These are phyloP conservation scores for Oryza meridionalis DNA, from an alignment of 176 grass and related monocot species.

Conservation along the genomic window DNA sequence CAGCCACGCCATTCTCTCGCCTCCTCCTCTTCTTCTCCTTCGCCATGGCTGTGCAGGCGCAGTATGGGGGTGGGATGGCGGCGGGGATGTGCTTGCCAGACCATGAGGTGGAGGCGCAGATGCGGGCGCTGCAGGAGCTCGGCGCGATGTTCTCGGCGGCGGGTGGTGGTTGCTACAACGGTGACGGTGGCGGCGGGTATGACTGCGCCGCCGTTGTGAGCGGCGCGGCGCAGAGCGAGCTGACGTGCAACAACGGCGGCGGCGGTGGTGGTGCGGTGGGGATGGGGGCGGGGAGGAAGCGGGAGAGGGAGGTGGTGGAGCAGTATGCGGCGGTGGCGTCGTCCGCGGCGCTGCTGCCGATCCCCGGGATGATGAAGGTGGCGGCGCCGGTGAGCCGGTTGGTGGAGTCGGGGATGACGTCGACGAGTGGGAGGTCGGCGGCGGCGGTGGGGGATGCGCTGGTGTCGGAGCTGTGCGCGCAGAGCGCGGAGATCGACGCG, in stretches of 20 bases:
- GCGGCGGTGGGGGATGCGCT: neutral
- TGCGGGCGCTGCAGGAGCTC: constrained; percentile 3
- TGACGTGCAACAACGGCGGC: constrained; percentile 48
- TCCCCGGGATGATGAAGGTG: constrained; percentile 14
- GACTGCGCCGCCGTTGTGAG: constrained; percentile 24
- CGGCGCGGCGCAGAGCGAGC: constrained; percentile 54
- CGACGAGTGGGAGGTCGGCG: constrained; percentile 58
- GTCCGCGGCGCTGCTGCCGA: constrained; percentile 20
- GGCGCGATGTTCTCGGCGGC: neutral
- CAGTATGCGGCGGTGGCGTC: neutral
- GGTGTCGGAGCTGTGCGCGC: constrained; percentile 34
- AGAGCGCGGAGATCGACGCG: constrained; percentile 50
- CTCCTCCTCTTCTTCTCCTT: neutral
- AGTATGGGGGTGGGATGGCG: constrained; percentile 25
- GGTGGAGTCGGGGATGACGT: constrained; percentile 35
- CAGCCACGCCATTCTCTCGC: neutral
- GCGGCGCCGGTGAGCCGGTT: neutral
- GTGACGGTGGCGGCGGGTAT: neutral
- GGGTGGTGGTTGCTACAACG: neutral
- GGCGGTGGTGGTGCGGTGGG: neutral
- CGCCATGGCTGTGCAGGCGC: constrained; percentile 69
- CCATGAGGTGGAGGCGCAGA: neutral
- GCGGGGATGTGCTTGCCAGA: neutral
- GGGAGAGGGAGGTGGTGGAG: constrained; percentile 22
- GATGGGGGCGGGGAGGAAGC: constrained; percentile 41